These are phyloP conservation scores for Ogataea trehaloabstinens DNA, from an alignment of 805 yeast species.

Conservation along the genomic window DNA sequence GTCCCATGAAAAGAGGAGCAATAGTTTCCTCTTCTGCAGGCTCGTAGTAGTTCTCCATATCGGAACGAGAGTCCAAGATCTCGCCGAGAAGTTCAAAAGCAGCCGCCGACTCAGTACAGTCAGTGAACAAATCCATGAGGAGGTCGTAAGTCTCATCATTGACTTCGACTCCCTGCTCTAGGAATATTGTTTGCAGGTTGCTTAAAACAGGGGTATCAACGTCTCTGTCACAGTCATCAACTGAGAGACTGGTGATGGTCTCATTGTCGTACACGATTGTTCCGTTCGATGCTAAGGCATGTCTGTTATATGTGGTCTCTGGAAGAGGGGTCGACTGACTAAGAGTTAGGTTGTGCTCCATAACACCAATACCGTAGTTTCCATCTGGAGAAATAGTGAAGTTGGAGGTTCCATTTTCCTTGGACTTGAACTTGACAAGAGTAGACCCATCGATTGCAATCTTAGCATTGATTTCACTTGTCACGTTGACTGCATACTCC, in stretches of 20 bases:
- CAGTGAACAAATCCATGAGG: not conserved
- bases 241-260: slow-evolving; percentile 9
- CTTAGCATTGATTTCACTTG: slow-evolving; percentile 19
- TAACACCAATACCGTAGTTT: slow-evolving; percentile 44
- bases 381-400: slow-evolving; percentile 44
- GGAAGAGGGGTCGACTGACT: slow-evolving; percentile 22
- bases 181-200: not conserved
- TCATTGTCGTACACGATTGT: slow-evolving; percentile 29
- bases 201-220: not conserved
- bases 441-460: slow-evolving; percentile 20
- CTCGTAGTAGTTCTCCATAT: not conserved
- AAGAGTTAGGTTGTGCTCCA: slow-evolving; percentile 33
- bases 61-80: not conserved
- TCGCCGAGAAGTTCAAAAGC: not conserved
- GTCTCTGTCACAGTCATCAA: not conserved
- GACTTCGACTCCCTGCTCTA: not conserved
- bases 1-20: not conserved
- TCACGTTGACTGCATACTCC: slow-evolving; percentile 30
- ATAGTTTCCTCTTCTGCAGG: not conserved
- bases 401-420: slow-evolving; percentile 46
- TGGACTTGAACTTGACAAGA: slow-evolving; percentile 25
- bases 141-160: not conserved
- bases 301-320: slow-evolving; percentile 25
- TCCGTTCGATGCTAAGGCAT: slow-evolving; percentile 32
- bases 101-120: not conserved